Evolutionary conservation across 768 basidiomycete species (phyloP).

Genomic region (Guyanaporus albipodus): DNA sequence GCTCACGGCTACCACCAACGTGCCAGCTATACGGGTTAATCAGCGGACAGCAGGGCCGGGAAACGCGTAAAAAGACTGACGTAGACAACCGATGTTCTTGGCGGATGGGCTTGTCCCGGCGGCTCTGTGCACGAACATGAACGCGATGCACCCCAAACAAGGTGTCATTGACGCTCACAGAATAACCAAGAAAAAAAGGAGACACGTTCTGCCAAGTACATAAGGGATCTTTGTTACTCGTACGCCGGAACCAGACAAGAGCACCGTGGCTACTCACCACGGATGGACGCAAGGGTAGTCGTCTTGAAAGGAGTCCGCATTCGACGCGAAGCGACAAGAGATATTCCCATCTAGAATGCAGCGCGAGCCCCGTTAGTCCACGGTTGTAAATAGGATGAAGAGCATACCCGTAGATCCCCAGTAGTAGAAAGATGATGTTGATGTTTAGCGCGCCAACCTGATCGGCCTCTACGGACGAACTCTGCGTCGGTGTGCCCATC

Average conservation of each 20-base stretch:
- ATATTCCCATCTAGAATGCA: slow-evolving; percentile 23
- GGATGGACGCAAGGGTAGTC: slow-evolving; percentile 12
- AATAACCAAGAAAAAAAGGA: slow-evolving; percentile 8
- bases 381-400: background rate
- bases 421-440: slow-evolving; percentile 7
- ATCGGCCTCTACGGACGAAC: background rate
- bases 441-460: background rate
- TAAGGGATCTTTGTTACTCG: slow-evolving; percentile 19
- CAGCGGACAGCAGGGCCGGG: no score
- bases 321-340: slow-evolving; percentile 15
- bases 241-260: background rate
- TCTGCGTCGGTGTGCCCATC: slow-evolving; percentile 4
- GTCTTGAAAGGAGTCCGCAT: slow-evolving; percentile 10
- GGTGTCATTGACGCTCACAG: slow-evolving; percentile 6
- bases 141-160: background rate
- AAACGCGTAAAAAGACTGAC: no score
- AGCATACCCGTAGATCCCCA: slow-evolving; percentile 23
- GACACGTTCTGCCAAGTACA: slow-evolving; percentile 11
- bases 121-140: slow-evolving; percentile 5
- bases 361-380: background rate
- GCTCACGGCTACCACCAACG: slow-evolving; percentile 4
- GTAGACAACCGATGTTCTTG: background rate
- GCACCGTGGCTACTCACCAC: slow-evolving; percentile 19
- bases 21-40: slow-evolving; percentile 2
- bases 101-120: background rate